Evolutionary conservation across 2,329 filamentous ascomycete genomes (phyloP).

Genomic region (Cordyceps cicadae): DNA sequence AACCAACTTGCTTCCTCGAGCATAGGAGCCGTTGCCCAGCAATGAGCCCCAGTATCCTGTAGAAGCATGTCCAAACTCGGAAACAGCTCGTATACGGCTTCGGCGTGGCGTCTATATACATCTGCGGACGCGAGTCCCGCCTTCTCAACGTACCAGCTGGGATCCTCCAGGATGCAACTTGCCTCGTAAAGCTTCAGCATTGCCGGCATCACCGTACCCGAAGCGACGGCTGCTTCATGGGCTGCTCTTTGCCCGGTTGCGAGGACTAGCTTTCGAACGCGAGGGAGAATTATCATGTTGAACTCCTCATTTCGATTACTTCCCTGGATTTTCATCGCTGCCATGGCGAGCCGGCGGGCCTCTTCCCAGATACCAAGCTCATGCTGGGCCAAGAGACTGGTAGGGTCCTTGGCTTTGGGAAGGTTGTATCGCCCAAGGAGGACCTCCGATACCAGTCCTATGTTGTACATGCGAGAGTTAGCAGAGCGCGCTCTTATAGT

Average conservation of each 20-base stretch:
- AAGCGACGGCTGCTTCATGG: background rate
- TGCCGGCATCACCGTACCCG: background rate
- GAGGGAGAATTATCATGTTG: background rate
- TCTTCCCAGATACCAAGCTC: slow-evolving; percentile 19
- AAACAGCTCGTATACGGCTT: background rate
- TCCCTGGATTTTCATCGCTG: background rate
- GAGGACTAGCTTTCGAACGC: background rate
- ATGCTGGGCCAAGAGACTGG: slow-evolving; percentile 16
- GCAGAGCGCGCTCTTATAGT: background rate
- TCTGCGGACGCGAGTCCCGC: background rate
- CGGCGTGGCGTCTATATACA: background rate
- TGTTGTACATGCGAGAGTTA: background rate
- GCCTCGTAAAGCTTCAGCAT: slow-evolving; percentile 13
- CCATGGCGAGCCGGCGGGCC: background rate
- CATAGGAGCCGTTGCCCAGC: background rate
- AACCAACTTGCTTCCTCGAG: background rate
- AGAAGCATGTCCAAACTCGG: background rate
- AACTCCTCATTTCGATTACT: background rate
- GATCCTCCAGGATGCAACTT: slow-evolving; percentile 12
- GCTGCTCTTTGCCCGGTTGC: background rate
- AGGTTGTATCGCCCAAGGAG: slow-evolving; percentile 18
- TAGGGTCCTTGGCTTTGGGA: slow-evolving; percentile 13
- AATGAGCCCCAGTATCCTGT: background rate
- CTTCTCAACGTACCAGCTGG: slow-evolving; percentile 14
- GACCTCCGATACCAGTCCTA: slow-evolving; percentile 13